Base-by-base conservation (phyloP, 306 rosid genomes). In the Cicer cuneatum region DNA sequence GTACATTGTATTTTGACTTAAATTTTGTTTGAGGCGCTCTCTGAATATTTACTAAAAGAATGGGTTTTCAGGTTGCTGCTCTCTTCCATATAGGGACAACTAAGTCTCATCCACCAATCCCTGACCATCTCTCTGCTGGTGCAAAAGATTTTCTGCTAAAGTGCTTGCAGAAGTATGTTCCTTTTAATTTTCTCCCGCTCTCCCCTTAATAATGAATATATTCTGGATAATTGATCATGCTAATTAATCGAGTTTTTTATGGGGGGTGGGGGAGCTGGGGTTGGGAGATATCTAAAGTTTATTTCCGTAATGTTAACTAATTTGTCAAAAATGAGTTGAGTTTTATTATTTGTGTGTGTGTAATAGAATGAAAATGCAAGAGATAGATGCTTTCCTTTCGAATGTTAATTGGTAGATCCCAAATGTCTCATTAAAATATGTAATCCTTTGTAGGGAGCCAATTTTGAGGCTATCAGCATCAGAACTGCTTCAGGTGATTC, bases 51-150 rank as follows among this genome's bases (percentile, higher is more conserved):
- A 73, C 89, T 93, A 61, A 93, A 64, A 13, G 29, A 71, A 19
- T 73, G 75, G 63, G 67, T 46, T 75, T 86, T 69, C 85, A 95
- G 99, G 99, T 95, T 72, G 98, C 99, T 83, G 99, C 88, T 82
- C 96, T 95, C 79, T 95, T 92, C 83, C 89, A 95, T 79, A 89
- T 95, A 71, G 99, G 99, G 78, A 90, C 98, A 16, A 91, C 99
- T 6, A 95, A 92, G 87, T 90, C 99, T 77, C 98, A 92, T 86
- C 99, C 99, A 43, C 99, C 99, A 59, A 95, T 92, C 37, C 99
- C 99, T 51, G 99, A 95, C 71, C 90, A 92, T 81, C 88, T 95
- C 67, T 89, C 99, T 51, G 45, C 66, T 74, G 98, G 86, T 78
- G 98, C 98, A 8, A 87, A 95, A 86, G 92, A 95, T 85, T 92